phyloP scores from a whole-genome alignment of 2,329 filamentous ascomycete species.

The Stachybotrys echinatus region DNA sequence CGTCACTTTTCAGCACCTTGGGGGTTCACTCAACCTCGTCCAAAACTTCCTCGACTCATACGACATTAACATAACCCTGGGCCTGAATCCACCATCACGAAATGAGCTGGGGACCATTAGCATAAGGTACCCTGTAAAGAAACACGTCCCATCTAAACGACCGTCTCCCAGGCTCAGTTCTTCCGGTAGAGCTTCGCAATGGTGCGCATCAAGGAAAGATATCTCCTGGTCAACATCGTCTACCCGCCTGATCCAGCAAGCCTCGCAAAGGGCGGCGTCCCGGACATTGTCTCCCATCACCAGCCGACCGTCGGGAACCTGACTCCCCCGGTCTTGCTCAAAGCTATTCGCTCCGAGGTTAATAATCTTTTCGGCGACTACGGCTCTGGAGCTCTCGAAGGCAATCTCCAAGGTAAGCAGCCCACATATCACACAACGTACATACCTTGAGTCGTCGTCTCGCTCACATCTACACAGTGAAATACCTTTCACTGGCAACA shows the following conservation, averaged over 20 bases:
- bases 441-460: not conserved
- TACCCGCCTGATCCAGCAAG: conserved; percentile 59
- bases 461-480: conserved; percentile 56
- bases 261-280: conserved; percentile 29
- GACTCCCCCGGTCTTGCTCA: conserved; percentile 58
- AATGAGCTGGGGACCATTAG: too few relatives aligned
- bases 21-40: too few relatives aligned
- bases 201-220: conserved; percentile 95
- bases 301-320: conserved; percentile 72
- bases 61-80: too few relatives aligned
- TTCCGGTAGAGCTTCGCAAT: conserved; percentile 38
- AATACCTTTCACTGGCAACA: conserved; percentile 88
- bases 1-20: too few relatives aligned
- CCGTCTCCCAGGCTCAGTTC: not conserved
- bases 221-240: conserved; percentile 89
- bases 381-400: conserved; percentile 69
- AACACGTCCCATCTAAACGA: too few relatives aligned
- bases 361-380: conserved; percentile 80
- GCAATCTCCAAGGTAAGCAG: conserved; percentile 59
- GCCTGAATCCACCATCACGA: too few relatives aligned
- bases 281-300: conserved; percentile 68
- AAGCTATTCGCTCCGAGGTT: conserved; percentile 66
- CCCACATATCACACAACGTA: conserved; percentile 8
- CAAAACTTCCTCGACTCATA: too few relatives aligned
- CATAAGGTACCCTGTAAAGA: too few relatives aligned